Percentiles rank a stretch among this genome's conserved stretches.
phyloP scores from a whole-genome alignment of 495 filamentous ascomycete species.

The Hypomontagnella monticulosa region DNA sequence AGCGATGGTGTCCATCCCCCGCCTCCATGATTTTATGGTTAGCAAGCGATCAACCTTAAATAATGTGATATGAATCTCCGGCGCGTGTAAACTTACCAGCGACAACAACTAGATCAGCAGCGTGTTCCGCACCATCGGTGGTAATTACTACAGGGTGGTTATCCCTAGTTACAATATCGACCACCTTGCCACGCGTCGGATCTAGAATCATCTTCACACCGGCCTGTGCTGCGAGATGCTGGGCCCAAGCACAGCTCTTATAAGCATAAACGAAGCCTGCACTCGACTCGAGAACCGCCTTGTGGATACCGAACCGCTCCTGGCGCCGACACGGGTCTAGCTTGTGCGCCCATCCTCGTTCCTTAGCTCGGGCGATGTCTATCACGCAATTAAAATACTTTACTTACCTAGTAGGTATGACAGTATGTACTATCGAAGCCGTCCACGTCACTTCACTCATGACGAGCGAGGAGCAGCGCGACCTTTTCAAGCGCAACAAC shows the following conservation, averaged over 20 bases:
- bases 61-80: neutral
- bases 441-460: no score
- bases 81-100: slow-evolving; percentile 30
- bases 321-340: slow-evolving; percentile 42
- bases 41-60: neutral
- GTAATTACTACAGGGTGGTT: slow-evolving; percentile 44
- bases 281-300: slow-evolving; percentile 51
- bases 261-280: slow-evolving; percentile 55
- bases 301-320: slow-evolving; percentile 39
- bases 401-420: no score
- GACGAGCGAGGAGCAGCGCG: no score
- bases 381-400: neutral
- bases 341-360: slow-evolving; percentile 44
- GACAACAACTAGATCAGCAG: slow-evolving; percentile 42
- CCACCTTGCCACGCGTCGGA: slow-evolving; percentile 39
- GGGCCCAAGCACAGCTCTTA: slow-evolving; percentile 55
- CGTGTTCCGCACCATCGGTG: slow-evolving; percentile 45
- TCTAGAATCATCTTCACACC: slow-evolving; percentile 52
- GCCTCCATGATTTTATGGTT: slow-evolving; percentile 7
- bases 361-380: slow-evolving; percentile 43
- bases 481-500: no score
- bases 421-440: no score
- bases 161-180: slow-evolving; percentile 20
- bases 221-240: slow-evolving; percentile 47
- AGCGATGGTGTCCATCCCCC: slow-evolving; percentile 51